These are phyloP conservation scores for Cryphonectria nitschkei DNA, from an alignment of 2,329 filamentous ascomycete species.

Conservation along the genomic window DNA sequence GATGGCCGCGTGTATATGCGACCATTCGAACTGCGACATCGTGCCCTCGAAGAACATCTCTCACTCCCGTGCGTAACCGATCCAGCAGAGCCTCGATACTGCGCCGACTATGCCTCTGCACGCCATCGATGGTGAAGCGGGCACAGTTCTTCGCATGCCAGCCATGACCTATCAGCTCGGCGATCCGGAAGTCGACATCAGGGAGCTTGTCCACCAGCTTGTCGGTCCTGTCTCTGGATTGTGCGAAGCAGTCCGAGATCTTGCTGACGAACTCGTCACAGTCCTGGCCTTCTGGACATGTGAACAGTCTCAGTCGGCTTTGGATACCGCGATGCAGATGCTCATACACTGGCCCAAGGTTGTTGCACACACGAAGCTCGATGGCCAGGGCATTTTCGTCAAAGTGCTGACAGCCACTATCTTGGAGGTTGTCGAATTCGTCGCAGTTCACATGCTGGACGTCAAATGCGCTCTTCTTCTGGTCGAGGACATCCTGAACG, in stretches of 20 bases:
- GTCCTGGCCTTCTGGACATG: conserved; percentile 45
- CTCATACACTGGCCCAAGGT: conserved; percentile 51
- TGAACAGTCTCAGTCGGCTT: conserved; percentile 51
- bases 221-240: conserved; percentile 47
- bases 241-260: conserved; percentile 43
- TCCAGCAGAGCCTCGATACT: conserved; percentile 54
- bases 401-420: conserved; percentile 46
- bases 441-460: conserved; percentile 43
- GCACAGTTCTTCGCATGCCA: conserved; percentile 54
- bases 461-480: conserved; percentile 47
- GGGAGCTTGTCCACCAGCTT: conserved; percentile 45
- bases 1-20: conserved; percentile 56
- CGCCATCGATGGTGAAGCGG: conserved; percentile 47
- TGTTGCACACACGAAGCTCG: conserved; percentile 52
- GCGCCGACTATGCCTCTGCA: conserved; percentile 47
- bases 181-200: conserved; percentile 53
- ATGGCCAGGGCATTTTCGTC: conserved; percentile 51
- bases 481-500: conserved; percentile 46
- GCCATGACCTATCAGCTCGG: conserved; percentile 49
- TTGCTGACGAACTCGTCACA: conserved; percentile 49
- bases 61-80: conserved; percentile 54
- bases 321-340: conserved; percentile 48
- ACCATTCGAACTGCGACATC: conserved; percentile 52
- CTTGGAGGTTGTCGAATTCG: conserved; percentile 41
- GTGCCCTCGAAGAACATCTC: conserved; percentile 51